Evolutionary conservation across 2,329 filamentous ascomycete genomes (phyloP), one percentile per base, ranked within the genome.

Genomic region (Phyllosticta citriasiana): DNA sequence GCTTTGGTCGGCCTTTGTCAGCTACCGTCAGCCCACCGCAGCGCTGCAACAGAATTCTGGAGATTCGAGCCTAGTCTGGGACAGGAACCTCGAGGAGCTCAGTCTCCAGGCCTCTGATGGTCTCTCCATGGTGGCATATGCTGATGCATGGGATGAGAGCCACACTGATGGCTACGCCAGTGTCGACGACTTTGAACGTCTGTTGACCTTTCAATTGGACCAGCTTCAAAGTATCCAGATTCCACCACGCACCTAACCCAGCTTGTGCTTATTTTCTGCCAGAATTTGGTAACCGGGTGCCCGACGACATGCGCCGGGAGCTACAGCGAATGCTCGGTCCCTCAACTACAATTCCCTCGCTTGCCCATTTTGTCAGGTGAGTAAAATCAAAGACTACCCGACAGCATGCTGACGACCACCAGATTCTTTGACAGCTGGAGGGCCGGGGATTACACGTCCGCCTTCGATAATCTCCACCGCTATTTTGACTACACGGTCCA

Each of bases 401-500:
- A 4, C n/a, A n/a, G 7, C n/a, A 7, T 8, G 54, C 54, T 55
- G n/a, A 55, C 26, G 14, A 22, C 14, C 12, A 55, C 10, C 27
- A 90, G 87, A 66, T 97, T 96, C 70, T 85, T 97, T 14, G 92
- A 99, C 72, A 85, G 91, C 0, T 97, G 92, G 93, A 84, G 88
- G 71, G 86, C 91, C 3, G 93, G 93, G 4, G 91, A 97, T 73
- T 95, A 93, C 69, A 86, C 89, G 12, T 90, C 89, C 0, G 88
- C 94, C 0, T 94, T 97, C 70, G 93, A 99, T 69, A 87, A 87
- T 66, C 80, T 99, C 22, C 92, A 97, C 72, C 87, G 91, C 57
- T 99, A 97, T 73, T 99, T 97, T 68, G 94, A 99, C 73, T 97
- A 96, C 73, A 94, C 92, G 1, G 91, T 95, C 84, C 88, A 94